Percentiles rank a stretch among this genome's conserved stretches.
These are phyloP conservation scores for Mercurialis annua DNA, from an alignment of 345 rosid genomes.

Conservation along the genomic window DNA sequence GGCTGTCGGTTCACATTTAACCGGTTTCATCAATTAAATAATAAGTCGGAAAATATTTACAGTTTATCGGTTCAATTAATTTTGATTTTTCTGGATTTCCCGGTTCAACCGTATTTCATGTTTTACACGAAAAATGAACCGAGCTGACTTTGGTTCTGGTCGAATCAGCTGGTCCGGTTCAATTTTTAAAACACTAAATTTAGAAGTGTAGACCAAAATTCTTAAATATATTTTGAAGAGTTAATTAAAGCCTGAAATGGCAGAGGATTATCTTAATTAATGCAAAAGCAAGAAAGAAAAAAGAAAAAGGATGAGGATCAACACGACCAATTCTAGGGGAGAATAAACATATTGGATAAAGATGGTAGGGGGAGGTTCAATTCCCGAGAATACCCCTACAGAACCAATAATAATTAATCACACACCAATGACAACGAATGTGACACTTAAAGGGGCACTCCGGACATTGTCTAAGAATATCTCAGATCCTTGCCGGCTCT, in stretches of 20 bases:
- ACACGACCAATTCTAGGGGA: conserved; percentile 32
- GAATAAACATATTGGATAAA: background rate
- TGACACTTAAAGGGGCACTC: conserved; percentile 37
- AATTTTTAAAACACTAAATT: no score
- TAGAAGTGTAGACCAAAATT: background rate
- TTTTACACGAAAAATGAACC: no score
- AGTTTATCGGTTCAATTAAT: no score
- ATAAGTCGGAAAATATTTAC: no score
- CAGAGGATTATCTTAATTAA: conserved; percentile 4
- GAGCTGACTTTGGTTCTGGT: no score
- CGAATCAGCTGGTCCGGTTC: no score
- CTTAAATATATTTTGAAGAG: background rate
- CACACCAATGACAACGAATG: conserved; percentile 21
- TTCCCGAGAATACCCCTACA: conserved; percentile 56
- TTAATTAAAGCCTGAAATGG: conserved; percentile 22
- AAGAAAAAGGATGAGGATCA: conserved; percentile 22
- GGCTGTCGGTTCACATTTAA: no score
- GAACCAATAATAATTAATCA: background rate
- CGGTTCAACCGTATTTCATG: no score
- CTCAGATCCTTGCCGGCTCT: conserved; percentile 39
- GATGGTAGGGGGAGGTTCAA: conserved; percentile 10
- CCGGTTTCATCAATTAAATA: no score
- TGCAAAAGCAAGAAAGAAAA: conserved; percentile 5
- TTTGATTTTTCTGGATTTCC: no score
- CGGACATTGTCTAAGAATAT: conserved; percentile 41